Base-by-base conservation (phyloP, 805 yeast genomes). In the Candida manassasensis region DNA sequence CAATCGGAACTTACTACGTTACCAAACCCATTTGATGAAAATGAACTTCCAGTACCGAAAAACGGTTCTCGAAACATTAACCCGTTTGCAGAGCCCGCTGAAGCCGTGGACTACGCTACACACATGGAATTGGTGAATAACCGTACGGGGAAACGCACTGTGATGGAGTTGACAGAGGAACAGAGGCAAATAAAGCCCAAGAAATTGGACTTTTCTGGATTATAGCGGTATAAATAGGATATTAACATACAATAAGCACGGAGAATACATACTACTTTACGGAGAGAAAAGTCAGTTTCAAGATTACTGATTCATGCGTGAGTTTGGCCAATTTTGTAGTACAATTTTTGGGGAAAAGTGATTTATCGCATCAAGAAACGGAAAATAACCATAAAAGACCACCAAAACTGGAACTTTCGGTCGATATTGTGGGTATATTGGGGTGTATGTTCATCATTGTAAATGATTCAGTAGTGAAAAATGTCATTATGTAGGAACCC, bases 141-240 rank as follows among this genome's bases (percentile, higher is more conserved):
- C 39, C 59, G 53, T 35, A 64, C 70, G 1, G 71, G 71, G 3
- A 59, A 60, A 29, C 51, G 50, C 21, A 47, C 52, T 22, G 48
- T 64, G 21, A 58, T 57, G 32, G 51, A 54, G 32, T 49, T 67
- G 28, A 50, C 59, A 35, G 53, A 50, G 9, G 46, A 52, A n/a
- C 69, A 66, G 42, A 50, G 46, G 39, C 50, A 47, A 33, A 53
- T 63, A 28, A 59, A 57, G 42, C 73, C 73, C 1, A 61, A 53
- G 44, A 64, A 58, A 41, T 53, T 66, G 43, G 61, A 59, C 35
- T 62, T 61, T 36, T 37, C 39, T 15, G 18, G 19, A 12, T 13
- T 27, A n/a, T 29, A 28, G 15, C 18, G 19, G 6, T 6, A 7
- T 24, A 11, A 21, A 21, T 8, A 21, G 22, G 22, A 21, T 21